Percentiles rank a stretch among this genome's conserved stretches.
These are phyloP conservation scores for Starmerella vaccinii DNA, from an alignment of 805 yeast species.

Conservation along the genomic window DNA sequence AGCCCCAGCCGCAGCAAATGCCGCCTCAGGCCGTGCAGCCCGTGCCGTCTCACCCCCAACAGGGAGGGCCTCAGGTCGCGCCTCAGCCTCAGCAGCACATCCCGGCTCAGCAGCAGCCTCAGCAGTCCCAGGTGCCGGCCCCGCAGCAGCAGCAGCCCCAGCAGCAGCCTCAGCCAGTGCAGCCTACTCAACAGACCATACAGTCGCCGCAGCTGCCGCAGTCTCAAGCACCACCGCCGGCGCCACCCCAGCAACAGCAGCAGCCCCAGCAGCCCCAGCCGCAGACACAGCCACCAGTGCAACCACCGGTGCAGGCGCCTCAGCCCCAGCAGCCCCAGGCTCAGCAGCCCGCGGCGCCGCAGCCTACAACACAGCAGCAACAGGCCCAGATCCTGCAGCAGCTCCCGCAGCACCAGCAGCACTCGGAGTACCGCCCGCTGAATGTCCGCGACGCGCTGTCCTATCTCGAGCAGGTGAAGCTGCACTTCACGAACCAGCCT, in stretches of 20 bases:
- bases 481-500: constrained; percentile 83
- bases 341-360: constrained; percentile 3
- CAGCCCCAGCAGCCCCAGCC: constrained; percentile 12
- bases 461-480: constrained; percentile 89
- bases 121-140: constrained; percentile 8
- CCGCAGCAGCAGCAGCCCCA: constrained; percentile 13
- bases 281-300: constrained; percentile 10
- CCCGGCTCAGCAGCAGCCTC: constrained; percentile 3
- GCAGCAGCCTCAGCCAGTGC: constrained; percentile 13
- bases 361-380: neutral
- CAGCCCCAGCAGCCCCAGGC: constrained; percentile 10
- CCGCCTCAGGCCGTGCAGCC: constrained; percentile 2
- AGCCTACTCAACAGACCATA: constrained; percentile 1
- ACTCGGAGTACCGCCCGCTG: constrained; percentile 44
- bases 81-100: constrained; percentile 3
- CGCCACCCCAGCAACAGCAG: constrained; percentile 10
- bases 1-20: constrained; percentile 1
- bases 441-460: constrained; percentile 94
- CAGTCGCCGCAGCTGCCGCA: constrained; percentile 13
- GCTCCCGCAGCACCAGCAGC: constrained; percentile 19
- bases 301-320: constrained; percentile 5
- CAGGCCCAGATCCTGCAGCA: constrained; percentile 11
- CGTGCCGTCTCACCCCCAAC: constrained; percentile 11
- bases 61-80: constrained; percentile 19
- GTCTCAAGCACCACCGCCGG: constrained; percentile 10